phyloP scores from a whole-genome alignment of 441 rosid genomes.

The Raphanus hybrid region DNA sequence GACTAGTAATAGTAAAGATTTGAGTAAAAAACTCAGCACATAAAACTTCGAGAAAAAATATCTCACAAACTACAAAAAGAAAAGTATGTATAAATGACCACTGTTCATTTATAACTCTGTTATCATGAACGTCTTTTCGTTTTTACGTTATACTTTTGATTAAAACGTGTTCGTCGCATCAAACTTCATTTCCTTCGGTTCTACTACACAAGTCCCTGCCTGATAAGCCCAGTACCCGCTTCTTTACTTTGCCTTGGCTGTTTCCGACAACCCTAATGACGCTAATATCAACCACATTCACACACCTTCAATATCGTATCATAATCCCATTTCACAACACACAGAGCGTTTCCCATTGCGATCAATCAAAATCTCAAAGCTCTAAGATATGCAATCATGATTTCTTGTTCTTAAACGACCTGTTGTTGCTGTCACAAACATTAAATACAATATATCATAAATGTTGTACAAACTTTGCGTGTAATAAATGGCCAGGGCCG shows the following conservation, averaged over 20 bases:
- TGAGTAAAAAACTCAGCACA: slow-evolving; percentile 15
- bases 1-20: background rate
- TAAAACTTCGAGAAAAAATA: slow-evolving; percentile 34
- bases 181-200: slow-evolving; percentile 9
- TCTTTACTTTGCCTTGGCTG: slow-evolving; percentile 41
- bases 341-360: background rate
- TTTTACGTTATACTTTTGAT: background rate
- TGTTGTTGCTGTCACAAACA: slow-evolving; percentile 45
- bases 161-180: too few species aligned
- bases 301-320: slow-evolving; percentile 1
- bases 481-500: slow-evolving; percentile 49
- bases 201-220: slow-evolving; percentile 42
- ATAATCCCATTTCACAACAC: background rate
- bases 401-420: background rate
- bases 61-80: background rate
- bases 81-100: background rate
- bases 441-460: slow-evolving; percentile 31
- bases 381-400: background rate
- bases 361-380: background rate
- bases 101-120: background rate
- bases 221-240: slow-evolving; percentile 32
- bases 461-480: slow-evolving; percentile 39
- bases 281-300: slow-evolving; percentile 1
- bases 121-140: background rate
- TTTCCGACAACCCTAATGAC: background rate